Evolutionary conservation across 345 rosid genomes (phyloP).

Genomic region (Carallia brachiata): DNA sequence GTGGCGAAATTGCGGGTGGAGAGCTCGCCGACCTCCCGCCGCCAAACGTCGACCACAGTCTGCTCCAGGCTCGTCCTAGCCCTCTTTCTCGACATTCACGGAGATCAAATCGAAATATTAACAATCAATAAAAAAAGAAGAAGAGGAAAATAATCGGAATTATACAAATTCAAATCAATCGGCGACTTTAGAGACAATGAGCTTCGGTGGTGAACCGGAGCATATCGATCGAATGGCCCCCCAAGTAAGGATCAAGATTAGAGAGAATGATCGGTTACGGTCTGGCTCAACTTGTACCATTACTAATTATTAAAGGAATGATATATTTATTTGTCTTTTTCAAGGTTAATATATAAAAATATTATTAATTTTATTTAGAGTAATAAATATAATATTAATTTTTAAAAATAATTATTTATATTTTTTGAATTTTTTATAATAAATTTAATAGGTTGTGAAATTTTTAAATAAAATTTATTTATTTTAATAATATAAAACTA

Average conservation of each 20-base stretch:
- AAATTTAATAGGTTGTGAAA: no score
- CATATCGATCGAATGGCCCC: background rate
- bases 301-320: no score
- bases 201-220: background rate
- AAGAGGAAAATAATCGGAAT: background rate
- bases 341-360: no score
- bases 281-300: background rate
- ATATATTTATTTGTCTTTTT: no score
- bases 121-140: background rate
- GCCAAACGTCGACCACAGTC: slow-evolving; percentile 63
- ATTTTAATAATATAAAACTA: no score
- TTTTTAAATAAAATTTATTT: no score
- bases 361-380: no score
- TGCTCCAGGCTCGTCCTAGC: slow-evolving; percentile 30
- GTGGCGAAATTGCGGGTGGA: slow-evolving; percentile 61
- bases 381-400: no score
- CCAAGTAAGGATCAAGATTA: no score
- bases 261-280: background rate
- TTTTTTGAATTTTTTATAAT: no score
- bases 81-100: slow-evolving; percentile 31
- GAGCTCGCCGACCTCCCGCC: slow-evolving; percentile 75
- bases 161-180: background rate
- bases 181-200: background rate
- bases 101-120: background rate
- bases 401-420: no score